Evolutionary conservation across 2,329 filamentous ascomycete species (phyloP).

Genomic region (Xylariaceae sp.): DNA sequence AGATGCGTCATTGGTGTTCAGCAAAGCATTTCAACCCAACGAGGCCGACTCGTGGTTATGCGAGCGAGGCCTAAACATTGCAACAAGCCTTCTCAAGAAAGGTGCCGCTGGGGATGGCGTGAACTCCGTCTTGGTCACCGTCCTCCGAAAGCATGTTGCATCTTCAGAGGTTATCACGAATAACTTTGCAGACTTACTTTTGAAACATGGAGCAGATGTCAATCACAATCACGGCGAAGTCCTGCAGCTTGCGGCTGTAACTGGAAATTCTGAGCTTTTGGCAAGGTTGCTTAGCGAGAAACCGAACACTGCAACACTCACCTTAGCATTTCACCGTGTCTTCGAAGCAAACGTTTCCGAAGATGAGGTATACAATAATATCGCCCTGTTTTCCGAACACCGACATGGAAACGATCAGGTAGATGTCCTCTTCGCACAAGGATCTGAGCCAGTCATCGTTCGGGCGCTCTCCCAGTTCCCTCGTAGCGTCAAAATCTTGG

Average conservation of each 20-base stretch:
- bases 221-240: slow-evolving; percentile 54
- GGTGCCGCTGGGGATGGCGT: slow-evolving; percentile 47
- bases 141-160: slow-evolving; percentile 42
- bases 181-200: slow-evolving; percentile 44
- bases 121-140: slow-evolving; percentile 43
- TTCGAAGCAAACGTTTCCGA: slow-evolving; percentile 52
- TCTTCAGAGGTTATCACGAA: slow-evolving; percentile 41
- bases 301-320: slow-evolving; percentile 50
- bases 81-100: slow-evolving; percentile 47
- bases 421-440: slow-evolving; percentile 49
- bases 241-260: slow-evolving; percentile 52
- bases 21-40: slow-evolving; percentile 42
- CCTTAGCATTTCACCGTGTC: slow-evolving; percentile 54
- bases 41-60: slow-evolving; percentile 46
- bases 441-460: slow-evolving; percentile 48
- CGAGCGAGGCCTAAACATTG: slow-evolving; percentile 44
- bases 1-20: slow-evolving; percentile 46
- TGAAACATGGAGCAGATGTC: slow-evolving; percentile 44
- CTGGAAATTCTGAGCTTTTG: slow-evolving; percentile 49
- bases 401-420: slow-evolving; percentile 45
- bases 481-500: slow-evolving; percentile 50
- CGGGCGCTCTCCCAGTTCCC: slow-evolving; percentile 55
- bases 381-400: slow-evolving; percentile 51
- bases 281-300: slow-evolving; percentile 47
- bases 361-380: slow-evolving; percentile 48